Evolutionary conservation across 768 basidiomycete species (phyloP).

Genomic region (Pleurotus cornucopiae): DNA sequence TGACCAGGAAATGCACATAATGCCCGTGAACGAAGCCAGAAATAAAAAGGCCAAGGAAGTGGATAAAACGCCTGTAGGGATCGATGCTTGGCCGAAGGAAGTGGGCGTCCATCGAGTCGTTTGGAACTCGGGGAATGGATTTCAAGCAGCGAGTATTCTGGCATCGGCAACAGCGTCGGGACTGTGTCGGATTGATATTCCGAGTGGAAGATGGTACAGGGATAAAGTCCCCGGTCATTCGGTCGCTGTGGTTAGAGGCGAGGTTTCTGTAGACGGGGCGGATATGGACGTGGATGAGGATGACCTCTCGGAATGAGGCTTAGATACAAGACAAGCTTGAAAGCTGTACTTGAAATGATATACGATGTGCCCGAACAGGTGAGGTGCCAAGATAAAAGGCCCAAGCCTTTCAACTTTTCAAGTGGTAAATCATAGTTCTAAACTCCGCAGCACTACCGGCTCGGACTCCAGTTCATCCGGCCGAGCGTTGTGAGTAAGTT

Average conservation of each 20-base stretch:
- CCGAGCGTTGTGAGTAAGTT: not conserved
- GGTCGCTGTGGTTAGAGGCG: constrained; percentile 58
- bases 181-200: constrained; percentile 78
- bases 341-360: too few species aligned
- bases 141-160: constrained; percentile 52
- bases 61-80: constrained; percentile 30
- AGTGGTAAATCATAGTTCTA: not conserved
- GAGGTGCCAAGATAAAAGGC: too few species aligned
- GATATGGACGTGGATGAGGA: constrained; percentile 36
- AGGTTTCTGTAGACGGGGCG: constrained; percentile 32
- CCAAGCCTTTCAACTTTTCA: not conserved
- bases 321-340: not conserved
- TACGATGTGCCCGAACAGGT: too few species aligned
- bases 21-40: not conserved
- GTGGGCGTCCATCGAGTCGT: constrained; percentile 72
- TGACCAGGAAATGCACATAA: constrained; percentile 34
- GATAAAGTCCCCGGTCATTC: constrained; percentile 64
- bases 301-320: not conserved
- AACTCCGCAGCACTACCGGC: not conserved
- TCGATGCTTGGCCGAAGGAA: constrained; percentile 77
- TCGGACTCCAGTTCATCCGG: not conserved
- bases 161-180: constrained; percentile 84
- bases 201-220: constrained; percentile 71
- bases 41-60: constrained; percentile 11
- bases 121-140: constrained; percentile 80